A percentile compares a stretch with the other conserved stretches of the same genome.
Conservation (phyloP, 306 rosid species). For the Acacia confusa region DNA sequence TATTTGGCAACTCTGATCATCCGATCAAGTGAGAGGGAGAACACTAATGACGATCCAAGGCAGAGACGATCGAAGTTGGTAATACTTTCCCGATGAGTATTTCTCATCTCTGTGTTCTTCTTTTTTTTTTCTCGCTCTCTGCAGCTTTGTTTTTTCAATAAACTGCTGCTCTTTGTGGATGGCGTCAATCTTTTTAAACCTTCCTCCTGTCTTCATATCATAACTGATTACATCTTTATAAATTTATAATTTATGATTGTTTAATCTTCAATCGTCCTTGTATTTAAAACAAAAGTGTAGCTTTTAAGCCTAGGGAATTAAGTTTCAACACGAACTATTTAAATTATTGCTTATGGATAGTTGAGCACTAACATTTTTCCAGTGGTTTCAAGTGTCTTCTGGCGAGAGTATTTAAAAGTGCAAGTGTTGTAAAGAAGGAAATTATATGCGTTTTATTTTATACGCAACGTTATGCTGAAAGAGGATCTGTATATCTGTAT, state of each 20-base stretch:
- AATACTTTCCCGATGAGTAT: too few species aligned
- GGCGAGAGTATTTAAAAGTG: neutral
- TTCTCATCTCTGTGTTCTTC: too few species aligned
- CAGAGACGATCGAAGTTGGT: too few species aligned
- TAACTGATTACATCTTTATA: neutral
- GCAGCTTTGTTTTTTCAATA: too few species aligned
- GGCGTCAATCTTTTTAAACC: too few species aligned
- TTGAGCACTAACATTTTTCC: neutral
- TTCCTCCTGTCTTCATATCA: too few species aligned
- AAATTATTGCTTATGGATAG: slow-evolving; percentile 2
- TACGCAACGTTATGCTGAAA: neutral
- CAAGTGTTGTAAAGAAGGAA: neutral
- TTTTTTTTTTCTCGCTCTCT: too few species aligned
- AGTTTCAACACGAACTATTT: neutral
- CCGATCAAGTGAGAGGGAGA: too few species aligned
- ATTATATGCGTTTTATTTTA: neutral
- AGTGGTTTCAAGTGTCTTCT: neutral
- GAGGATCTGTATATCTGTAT: neutral
- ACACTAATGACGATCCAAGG: too few species aligned
- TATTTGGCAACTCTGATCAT: too few species aligned
- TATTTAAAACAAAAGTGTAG: neutral
- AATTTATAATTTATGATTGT: neutral
- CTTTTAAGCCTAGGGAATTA: neutral
- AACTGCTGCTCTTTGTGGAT: too few species aligned
- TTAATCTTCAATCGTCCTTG: neutral